Base-by-base conservation (phyloP, 345 rosid genomes). In the Salix arbutifolia region DNA sequence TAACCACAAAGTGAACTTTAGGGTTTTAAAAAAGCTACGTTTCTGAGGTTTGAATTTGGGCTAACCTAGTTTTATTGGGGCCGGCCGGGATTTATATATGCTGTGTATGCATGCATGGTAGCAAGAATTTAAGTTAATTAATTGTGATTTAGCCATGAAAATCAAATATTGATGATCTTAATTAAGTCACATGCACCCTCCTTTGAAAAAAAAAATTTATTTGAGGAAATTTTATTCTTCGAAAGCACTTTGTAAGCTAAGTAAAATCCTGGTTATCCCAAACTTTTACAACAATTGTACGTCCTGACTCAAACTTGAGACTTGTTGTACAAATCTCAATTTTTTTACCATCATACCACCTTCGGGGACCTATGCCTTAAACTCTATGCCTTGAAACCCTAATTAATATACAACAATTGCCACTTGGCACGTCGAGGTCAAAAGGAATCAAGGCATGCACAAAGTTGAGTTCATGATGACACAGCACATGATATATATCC, bases 401-500 rank as follows among this genome's bases (percentile, higher is more conserved):
- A 28, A 10, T 64, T 21, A 28, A 23, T 64, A 64, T 16, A 64
- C 17, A 3, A 64, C 67, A 28, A 64, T 14, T 40, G 40, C 66
- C 30, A 72, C 69, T 26, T 67, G 46, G 83, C 31, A 65, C 30
- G 2, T 23, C 19, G 23, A 42, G 23, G 30, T 3, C 19, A 3
- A 76, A 25, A 50, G 72, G 61, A 17, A 58, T 42, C 58, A 65
- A 65, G 37, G 37, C 68, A 31, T 65, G 68, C 68, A 17, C 68
- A 65, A 65, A 65, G 68, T 30, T 65, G 68, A 65, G 68, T 65
- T 76, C 74, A 76, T 48, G 8, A 61, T 68, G 21, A 19, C 65
- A 67, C 60, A 71, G 56, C 79, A 71, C 79, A 74, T 82, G 81
- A 37, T 46, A 61, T 61, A 53, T 25, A 66, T 18, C 60, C 60